Evolutionary conservation across 2,329 filamentous ascomycete genomes (phyloP).

Genomic region (Leptographium radiaticola): DNA sequence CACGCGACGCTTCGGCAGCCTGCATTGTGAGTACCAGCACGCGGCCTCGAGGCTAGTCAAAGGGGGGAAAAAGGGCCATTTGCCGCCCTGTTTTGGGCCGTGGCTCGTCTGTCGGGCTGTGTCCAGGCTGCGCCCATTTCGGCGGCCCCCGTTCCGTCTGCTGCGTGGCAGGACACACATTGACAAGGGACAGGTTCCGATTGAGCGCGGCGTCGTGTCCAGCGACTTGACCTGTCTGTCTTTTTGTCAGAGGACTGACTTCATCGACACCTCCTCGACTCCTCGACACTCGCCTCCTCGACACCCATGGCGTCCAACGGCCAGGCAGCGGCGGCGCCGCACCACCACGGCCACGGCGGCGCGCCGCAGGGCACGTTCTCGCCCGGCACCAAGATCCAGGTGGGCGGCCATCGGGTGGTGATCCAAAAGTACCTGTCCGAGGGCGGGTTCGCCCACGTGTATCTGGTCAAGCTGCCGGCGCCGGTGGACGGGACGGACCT

Average conservation of each 20-base stretch:
- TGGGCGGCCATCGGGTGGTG: slow-evolving; percentile 80
- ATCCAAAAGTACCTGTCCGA: slow-evolving; percentile 97
- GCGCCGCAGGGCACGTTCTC: slow-evolving; percentile 73
- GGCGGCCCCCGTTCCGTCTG: no score
- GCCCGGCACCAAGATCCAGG: slow-evolving; percentile 91
- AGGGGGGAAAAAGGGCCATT: no score
- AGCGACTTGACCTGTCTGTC: no score
- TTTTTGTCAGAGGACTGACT: not conserved
- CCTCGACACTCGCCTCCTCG: not conserved
- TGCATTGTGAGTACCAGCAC: no score
- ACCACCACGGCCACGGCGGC: slow-evolving; percentile 16
- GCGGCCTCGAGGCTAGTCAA: no score
- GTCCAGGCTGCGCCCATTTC: no score
- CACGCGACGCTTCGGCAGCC: no score
- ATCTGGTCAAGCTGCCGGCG: slow-evolving; percentile 77
- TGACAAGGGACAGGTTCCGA: no score
- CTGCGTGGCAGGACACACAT: no score
- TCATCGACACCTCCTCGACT: not conserved
- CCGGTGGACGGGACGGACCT: slow-evolving; percentile 65
- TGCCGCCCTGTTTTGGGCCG: no score
- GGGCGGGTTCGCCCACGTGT: slow-evolving; percentile 96
- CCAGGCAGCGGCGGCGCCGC: slow-evolving; percentile 8
- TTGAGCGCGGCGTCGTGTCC: no score
- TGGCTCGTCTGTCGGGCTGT: no score
- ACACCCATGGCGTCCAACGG: slow-evolving; percentile 9